Evolutionary conservation across 768 basidiomycete species (phyloP), one percentile per base, ranked within the genome.

Genomic region (Panaeolus papilionaceus): DNA sequence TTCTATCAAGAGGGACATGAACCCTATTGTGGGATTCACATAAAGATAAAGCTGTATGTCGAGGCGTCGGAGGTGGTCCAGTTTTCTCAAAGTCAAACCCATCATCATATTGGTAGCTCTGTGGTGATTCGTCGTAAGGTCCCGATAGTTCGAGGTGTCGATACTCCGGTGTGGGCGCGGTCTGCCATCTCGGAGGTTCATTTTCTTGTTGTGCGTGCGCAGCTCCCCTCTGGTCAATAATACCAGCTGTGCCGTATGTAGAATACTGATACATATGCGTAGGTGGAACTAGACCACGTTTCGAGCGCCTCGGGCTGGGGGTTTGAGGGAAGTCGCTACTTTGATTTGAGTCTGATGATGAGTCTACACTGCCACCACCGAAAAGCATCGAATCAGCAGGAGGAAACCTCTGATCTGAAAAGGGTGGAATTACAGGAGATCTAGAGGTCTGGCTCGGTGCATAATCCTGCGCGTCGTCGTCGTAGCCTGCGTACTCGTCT

Each of bases 301-400:
- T 33, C 33, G 33, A 33, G 33, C 33, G 33, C 33, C 33, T 33
- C 33, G 33, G 33, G 5, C 33, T 33, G 3, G 33, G 5, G 33
- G 33, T 33, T 33, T 2, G 33, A 33, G 33, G 33, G 33, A 3
- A 3, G 3, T 40, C 14, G 14, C 39, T 40, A 10, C 39, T 4
- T 3, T 45, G 16, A 16, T 3, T n/a, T 16, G 45, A 16, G 7
- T 2, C 7, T 45, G 23, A 51, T 51, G 10, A 51, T 14, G 49
- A 28, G 11, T 2, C 54, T 28, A 14, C 54, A 58, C 54, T 58
- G 54, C 54, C 54, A 33, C 26, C 28, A 58, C 26, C 54, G 16
- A 58, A 58, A 58, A 58, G 54, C 54, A 58, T 58, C 54, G 54
- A 58, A 58, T 58, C 54, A 58, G 54, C 54, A 33, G 54, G 54